A percentile compares a stretch with the other conserved stretches of the same genome.
These are phyloP conservation scores for Acrocalymma vagum DNA, from an alignment of 2,329 filamentous ascomycete genomes.

Conservation along the genomic window DNA sequence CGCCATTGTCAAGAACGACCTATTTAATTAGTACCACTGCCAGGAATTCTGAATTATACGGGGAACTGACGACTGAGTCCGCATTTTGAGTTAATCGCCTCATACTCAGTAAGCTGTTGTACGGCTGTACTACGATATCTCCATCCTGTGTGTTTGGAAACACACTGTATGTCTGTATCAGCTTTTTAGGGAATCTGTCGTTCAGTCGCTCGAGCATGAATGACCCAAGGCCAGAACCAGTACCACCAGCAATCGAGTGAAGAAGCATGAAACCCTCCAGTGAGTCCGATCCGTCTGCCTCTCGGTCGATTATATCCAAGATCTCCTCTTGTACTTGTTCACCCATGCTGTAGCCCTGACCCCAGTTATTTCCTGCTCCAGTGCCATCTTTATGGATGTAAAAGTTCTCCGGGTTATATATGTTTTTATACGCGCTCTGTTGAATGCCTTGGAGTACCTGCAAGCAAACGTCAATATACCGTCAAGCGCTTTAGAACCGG, in stretches of 20 bases:
- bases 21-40: constrained; percentile 37
- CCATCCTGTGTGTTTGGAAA: constrained; percentile 92
- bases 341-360: constrained; percentile 91
- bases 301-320: constrained; percentile 98
- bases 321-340: constrained; percentile 95
- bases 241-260: constrained; percentile 97
- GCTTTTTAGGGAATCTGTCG: constrained; percentile 97
- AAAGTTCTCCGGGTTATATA: constrained; percentile 99
- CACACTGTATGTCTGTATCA: constrained; percentile 98
- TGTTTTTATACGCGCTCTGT: constrained; percentile 93
- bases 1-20: constrained; percentile 94
- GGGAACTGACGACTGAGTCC: constrained; percentile 78
- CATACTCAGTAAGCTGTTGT: constrained; percentile 95
- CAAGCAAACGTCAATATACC: neutral
- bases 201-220: constrained; percentile 96
- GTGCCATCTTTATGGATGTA: constrained; percentile 94
- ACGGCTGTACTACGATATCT: constrained; percentile 96
- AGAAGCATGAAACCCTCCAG: constrained; percentile 99
- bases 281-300: constrained; percentile 97
- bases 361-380: constrained; percentile 98
- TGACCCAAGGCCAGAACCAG: constrained; percentile 93
- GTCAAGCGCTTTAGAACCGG: neutral
- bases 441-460: constrained; percentile 91
- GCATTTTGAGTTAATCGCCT: constrained; percentile 92
- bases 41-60: neutral